Evolutionary conservation across 345 rosid species (phyloP).

Genomic region (Bretschneidera sinensis): DNA sequence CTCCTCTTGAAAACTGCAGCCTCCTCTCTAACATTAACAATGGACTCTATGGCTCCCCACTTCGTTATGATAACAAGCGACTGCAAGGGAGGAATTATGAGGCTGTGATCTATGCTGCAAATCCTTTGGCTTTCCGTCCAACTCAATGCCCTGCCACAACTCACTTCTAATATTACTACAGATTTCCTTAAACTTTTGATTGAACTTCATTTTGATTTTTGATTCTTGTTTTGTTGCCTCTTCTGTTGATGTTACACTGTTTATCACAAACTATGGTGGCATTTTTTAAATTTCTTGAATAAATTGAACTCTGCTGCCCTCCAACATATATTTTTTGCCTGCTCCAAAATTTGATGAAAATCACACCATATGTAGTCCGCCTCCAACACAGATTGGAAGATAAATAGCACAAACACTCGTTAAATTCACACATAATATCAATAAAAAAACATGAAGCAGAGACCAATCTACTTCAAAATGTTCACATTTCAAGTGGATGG

Average conservation of each 20-base stretch:
- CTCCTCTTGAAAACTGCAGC: conserved; percentile 59
- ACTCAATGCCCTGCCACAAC: conserved; percentile 43
- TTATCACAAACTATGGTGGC: background rate
- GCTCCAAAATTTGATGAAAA: no score
- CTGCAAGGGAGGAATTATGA: conserved; percentile 34
- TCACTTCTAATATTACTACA: conserved; percentile 16
- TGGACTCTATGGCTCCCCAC: conserved; percentile 59
- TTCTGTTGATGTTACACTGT: background rate
- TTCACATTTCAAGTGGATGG: background rate
- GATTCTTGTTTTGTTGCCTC: conserved; percentile 7
- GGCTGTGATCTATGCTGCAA: conserved; percentile 67
- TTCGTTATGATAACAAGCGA: conserved; percentile 54
- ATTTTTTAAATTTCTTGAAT: conserved; percentile 12
- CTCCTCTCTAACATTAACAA: conserved; percentile 64
- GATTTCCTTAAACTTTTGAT: background rate
- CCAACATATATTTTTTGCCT: background rate
- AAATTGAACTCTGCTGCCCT: background rate
- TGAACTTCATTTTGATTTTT: conserved; percentile 6
- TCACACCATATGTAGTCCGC: no score
- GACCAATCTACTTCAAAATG: background rate
- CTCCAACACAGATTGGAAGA: no score
- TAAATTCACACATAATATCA: no score
- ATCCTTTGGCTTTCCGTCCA: conserved; percentile 88
- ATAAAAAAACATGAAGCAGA: background rate
- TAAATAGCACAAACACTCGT: no score